Conservation (phyloP, 805 yeast genomes). For the Metschnikowia bowlesiae region DNA sequence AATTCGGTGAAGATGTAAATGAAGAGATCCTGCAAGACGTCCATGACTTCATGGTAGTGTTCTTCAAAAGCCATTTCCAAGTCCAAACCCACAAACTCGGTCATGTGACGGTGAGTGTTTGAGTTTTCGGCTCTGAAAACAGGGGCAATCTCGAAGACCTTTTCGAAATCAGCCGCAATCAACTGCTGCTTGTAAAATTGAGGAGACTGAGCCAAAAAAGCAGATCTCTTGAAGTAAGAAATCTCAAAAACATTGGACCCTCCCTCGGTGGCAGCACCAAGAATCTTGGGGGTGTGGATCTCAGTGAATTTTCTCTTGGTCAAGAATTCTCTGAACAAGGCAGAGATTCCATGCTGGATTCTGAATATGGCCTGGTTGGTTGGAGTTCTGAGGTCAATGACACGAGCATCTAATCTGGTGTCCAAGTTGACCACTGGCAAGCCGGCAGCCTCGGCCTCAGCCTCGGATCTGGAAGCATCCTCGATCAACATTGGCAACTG, state of each 20-base stretch:
- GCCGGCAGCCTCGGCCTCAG: constrained; percentile 87
- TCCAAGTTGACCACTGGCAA: constrained; percentile 94
- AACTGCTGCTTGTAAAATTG: constrained; percentile 97
- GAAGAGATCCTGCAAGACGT: constrained; percentile 64
- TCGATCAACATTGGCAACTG: constrained; percentile 92
- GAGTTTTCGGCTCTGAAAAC: constrained; percentile 99
- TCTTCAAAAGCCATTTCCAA: constrained; percentile 98
- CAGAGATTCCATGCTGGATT: constrained; percentile 85
- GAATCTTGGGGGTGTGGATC: constrained; percentile 92
- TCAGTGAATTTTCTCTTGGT: constrained; percentile 68
- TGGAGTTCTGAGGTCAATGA: constrained; percentile 92
- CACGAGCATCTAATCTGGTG: constrained; percentile 92
- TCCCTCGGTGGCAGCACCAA: constrained; percentile 96
- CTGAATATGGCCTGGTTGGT: constrained; percentile 97
- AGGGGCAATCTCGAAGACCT: constrained; percentile 94
- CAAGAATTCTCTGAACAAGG: constrained; percentile 85
- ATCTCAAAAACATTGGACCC: constrained; percentile 96
- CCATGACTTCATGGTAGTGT: constrained; percentile 89
- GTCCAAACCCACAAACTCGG: constrained; percentile 97
- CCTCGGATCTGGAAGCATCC: constrained; percentile 94
- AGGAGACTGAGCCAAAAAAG: constrained; percentile 96
- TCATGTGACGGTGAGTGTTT: constrained; percentile 98
- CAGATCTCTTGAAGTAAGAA: constrained; percentile 85
- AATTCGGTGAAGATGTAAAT: constrained; percentile 84
- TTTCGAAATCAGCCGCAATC: constrained; percentile 96